Conservation (phyloP, 768 basidiomycete genomes). For the Boletus bicolor region DNA sequence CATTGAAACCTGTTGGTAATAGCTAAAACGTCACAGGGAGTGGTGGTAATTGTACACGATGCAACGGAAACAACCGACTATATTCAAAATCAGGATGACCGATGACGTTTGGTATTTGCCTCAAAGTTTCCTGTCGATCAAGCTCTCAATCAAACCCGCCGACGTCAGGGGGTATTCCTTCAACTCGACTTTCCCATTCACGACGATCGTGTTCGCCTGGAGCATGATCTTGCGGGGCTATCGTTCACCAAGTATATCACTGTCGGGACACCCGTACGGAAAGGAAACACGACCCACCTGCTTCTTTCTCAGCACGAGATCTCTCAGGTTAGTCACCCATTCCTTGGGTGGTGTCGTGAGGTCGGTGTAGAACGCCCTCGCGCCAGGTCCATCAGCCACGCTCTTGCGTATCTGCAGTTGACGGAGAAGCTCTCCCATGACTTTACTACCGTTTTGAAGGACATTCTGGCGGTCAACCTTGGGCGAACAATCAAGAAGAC, state of each 20-base stretch:
- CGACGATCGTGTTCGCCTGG: conserved; percentile 75
- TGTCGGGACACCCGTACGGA: background rate
- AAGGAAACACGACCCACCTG: conserved; percentile 44
- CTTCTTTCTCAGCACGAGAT: conserved; percentile 78
- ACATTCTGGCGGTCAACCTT: conserved; percentile 74
- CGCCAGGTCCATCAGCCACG: conserved; percentile 78
- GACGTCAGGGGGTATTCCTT: conserved; percentile 76
- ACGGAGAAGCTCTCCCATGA: conserved; percentile 70
- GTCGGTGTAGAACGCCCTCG: conserved; percentile 75
- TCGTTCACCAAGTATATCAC: background rate
- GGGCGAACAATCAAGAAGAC: background rate
- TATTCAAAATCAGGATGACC: too few species aligned
- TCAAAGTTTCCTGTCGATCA: conserved; percentile 67
- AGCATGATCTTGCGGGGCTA: conserved; percentile 85
- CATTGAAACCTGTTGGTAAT: background rate
- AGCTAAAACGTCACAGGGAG: background rate
- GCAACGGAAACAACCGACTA: background rate
- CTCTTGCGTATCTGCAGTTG: conserved; percentile 84
- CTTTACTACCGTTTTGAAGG: conserved; percentile 59
- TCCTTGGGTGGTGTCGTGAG: conserved; percentile 69
- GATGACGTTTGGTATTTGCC: background rate
- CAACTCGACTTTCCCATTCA: conserved; percentile 63
- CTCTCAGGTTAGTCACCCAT: conserved; percentile 74
- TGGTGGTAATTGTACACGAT: background rate
- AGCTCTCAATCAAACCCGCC: conserved; percentile 76